Base-by-base conservation (phyloP, 495 filamentous ascomycete genomes). In the Neurospora sp. region DNA sequence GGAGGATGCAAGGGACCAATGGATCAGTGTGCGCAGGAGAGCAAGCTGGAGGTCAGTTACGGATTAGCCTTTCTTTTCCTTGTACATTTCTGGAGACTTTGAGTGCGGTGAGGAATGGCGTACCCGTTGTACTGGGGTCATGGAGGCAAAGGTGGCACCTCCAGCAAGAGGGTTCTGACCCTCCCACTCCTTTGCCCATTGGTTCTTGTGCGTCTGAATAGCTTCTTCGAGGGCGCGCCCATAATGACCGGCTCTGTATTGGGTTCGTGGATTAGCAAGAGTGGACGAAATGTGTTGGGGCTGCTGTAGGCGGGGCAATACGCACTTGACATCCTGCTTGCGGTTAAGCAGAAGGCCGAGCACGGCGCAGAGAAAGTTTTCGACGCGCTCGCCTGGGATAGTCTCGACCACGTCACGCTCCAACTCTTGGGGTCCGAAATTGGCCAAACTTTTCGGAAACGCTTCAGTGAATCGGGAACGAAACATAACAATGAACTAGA, bases 321-420 rank as follows among this genome's bases (percentile, higher is more conserved):
- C 94, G 83, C 89, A 99, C 96, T 98, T 97, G 77, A 98, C 92
- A 84, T 96, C 92, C 78, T 99, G 97, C 86, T 98, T 98, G 77
- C 96, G 89, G 78, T 99, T 99, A 74, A 98, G 86, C 70, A 97
- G 88, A 78, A 98, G 84, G 39, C 93, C 89, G 27, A 99, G 81
- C 61, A 99, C 83, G 76, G 93, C 93, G 86, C 96, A 98, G 40
- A 99, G 84, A 61, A 99, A 88, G 76, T 89, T 86, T 83, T 98
- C 95, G 40, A 94, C 90, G 76, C 92, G 90, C 78, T 96, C 91
- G 74, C 92, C 92, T 14, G 96, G 96, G 16, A 90, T 80, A 39
- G 85, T 77, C 76, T 97, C 93, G 68, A 89, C 87, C 27, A 97
- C 89, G 37, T 94, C 96, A 76, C 88, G 84, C 84, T 99, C 96